Base-by-base conservation (phyloP, 2,329 filamentous ascomycete species). In the Alternaria tenuissima region DNA sequence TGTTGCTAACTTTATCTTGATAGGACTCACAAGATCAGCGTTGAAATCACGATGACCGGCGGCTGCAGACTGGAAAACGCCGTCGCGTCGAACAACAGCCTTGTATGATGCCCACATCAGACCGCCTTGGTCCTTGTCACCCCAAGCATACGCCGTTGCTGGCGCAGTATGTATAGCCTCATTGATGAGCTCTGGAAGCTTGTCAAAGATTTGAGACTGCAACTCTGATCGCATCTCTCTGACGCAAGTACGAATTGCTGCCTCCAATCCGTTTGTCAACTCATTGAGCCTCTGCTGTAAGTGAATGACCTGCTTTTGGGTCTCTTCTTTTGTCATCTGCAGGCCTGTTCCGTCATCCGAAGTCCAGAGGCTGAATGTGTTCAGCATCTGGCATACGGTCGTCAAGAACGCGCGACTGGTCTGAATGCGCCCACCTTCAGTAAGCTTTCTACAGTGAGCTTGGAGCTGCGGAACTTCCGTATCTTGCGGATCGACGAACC, bases 381-480 rank as follows among this genome's bases (percentile, higher is more conserved):
- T 85, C 3, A 88, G 59, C 0, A 87, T 68, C 59, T 84, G 82
- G 42, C 77, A 80, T 4, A 88, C 53, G 30, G 79, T 81, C 11
- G 83, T 84, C 3, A 90, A 75, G 60, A 88, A 88, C 1, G 71
- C 74, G 8, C 80, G 80, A 51, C 80, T 84, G 18, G 75, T 79
- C 5, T 77, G 78, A 6, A 79, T 73, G 26, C 85, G 78, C 7
- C 81, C 81, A 30, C 77, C 75, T 55, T 86, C 83, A 0, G 88
- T 89, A 3, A 89, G 76, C 42, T 83, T 83, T 59, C 82, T 84
- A 54, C 87, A 88, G 63, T 91, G 87, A 0, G 78, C 78, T 67
- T 87, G 86, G 1, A 90, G 79, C 43, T 83, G 80, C 1, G 87
- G 87, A 16, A 78, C 67, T 56, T 86, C 87, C 0, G 88, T 90